Evolutionary conservation across 805 yeast species (phyloP).

Genomic region (Maudiozyma saulgeensis): DNA sequence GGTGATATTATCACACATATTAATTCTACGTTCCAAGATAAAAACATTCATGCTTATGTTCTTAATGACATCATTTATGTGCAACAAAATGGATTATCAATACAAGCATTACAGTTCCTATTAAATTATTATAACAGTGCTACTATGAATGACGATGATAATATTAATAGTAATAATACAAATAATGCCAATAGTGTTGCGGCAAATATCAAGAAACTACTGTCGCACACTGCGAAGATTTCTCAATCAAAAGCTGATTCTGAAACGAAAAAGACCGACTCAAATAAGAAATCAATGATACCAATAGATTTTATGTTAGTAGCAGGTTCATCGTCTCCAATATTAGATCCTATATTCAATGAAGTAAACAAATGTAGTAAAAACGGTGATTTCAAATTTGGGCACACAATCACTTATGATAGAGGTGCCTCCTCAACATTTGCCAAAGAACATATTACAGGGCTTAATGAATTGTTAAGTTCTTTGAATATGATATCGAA

Average conservation of each 20-base stretch:
- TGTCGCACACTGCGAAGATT: not conserved
- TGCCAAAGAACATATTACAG: constrained; percentile 56
- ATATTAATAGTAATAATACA: not conserved
- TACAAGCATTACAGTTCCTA: constrained; percentile 48
- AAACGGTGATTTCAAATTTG: constrained; percentile 32
- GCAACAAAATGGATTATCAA: constrained; percentile 51
- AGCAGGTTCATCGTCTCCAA: constrained; percentile 57
- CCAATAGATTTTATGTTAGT: constrained; percentile 39
- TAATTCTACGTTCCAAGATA: constrained; percentile 58
- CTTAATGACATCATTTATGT: constrained; percentile 60
- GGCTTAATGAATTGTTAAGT: constrained; percentile 57
- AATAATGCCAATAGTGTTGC: not conserved
- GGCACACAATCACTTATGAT: constrained; percentile 54
- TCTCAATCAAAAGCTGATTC: not conserved
- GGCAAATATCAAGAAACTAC: not conserved
- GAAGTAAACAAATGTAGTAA: constrained; percentile 37
- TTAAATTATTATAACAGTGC: constrained; percentile 30
- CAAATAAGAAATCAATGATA: constrained; percentile 9
- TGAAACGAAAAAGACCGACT: not conserved
- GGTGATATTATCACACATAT: constrained; percentile 83
- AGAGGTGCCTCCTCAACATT: constrained; percentile 36
- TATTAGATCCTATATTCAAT: constrained; percentile 58
- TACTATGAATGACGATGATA: constrained; percentile 9
- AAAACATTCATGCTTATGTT: constrained; percentile 67
- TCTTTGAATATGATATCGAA: constrained; percentile 29